Base-by-base conservation (phyloP, 2,329 filamentous ascomycete genomes). In the Clarireedia paspali region DNA sequence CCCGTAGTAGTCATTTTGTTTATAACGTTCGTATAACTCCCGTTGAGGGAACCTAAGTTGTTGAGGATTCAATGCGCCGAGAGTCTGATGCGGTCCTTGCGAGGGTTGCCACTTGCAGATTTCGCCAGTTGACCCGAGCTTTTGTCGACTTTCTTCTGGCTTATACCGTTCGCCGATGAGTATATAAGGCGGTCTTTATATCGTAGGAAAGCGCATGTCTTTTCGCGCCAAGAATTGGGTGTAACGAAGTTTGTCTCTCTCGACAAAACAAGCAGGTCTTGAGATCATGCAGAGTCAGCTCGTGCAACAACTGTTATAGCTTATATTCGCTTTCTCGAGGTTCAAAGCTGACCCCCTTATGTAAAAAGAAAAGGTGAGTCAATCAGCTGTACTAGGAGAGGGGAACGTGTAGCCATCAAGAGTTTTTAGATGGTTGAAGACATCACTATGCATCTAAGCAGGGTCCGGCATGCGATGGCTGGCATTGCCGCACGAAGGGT, bases 231-330 rank as follows among this genome's bases (percentile, higher is more conserved):
- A 47, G 46, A n/a, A n/a, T 27, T 15, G 15, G 15, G 5, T 1
- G 20, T 39, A 39, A 15, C 40, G 5, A 15, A 10, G 30, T 38
- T 24, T 24, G 14, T 24, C 20, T 27, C 17, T 24, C 20, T 9
- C 30, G 15, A 46, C 24, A 7, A 12, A 10, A 20, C 30, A 20
- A 14, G 3, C n/a, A 40, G 15, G 34, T 36, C 17, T 14, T 47
- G 14, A 14, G 39, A 50, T 57, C 50, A 57, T 57, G 55, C 51
- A 57, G 55, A 57, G 55, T 46, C 51, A 3, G 51, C 55, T 57
- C 55, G 55, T 57, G 55, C 45, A 47, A 34, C 36, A 9, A 40
- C 23, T 24, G 15, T 9, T 23, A 20, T 30, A 50, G n/a, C 48
- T 49, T 26, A 17, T 30, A 50, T 23, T 50, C 17, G 34, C 17